These are phyloP conservation scores for Hypholoma sublateritium DNA, from an alignment of 768 basidiomycete genomes.

Conservation along the genomic window DNA sequence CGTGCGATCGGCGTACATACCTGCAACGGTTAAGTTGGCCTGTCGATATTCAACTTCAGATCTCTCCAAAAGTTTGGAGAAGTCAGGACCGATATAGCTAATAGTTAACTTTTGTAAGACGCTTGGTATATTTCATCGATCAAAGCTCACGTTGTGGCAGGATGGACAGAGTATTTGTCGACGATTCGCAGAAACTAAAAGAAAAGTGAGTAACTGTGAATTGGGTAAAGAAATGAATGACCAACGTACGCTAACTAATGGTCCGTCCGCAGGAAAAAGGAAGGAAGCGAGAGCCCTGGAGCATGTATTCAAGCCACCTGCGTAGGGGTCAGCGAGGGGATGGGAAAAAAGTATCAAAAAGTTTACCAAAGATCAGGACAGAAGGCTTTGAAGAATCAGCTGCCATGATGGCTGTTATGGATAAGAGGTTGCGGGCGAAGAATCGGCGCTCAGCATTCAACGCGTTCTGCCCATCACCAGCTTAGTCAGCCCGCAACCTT, in stretches of 20 bases:
- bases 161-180: constrained; percentile 33
- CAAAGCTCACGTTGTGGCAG: constrained; percentile 31
- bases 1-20: constrained; percentile 39
- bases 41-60: constrained; percentile 79
- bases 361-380: constrained; percentile 76
- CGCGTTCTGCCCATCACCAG: constrained; percentile 10
- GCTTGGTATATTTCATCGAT: constrained; percentile 4
- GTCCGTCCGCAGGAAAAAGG: constrained; percentile 69
- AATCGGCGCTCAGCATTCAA: neutral
- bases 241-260: constrained; percentile 67
- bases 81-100: constrained; percentile 79
- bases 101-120: neutral
- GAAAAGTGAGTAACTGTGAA: neutral
- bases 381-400: constrained; percentile 45
- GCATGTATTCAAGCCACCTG: constrained; percentile 82
- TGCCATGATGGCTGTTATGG: constrained; percentile 28
- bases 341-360: neutral
- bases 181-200: constrained; percentile 24
- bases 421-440: neutral
- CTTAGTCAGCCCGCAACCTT: constrained; percentile 15
- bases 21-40: constrained; percentile 71
- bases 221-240: neutral
- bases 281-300: constrained; percentile 68
- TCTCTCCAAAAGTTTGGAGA: constrained; percentile 66
- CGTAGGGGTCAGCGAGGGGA: constrained; percentile 11